These are phyloP conservation scores for Aspergillus fructus DNA, from an alignment of 2,329 filamentous ascomycete species.

Conservation along the genomic window DNA sequence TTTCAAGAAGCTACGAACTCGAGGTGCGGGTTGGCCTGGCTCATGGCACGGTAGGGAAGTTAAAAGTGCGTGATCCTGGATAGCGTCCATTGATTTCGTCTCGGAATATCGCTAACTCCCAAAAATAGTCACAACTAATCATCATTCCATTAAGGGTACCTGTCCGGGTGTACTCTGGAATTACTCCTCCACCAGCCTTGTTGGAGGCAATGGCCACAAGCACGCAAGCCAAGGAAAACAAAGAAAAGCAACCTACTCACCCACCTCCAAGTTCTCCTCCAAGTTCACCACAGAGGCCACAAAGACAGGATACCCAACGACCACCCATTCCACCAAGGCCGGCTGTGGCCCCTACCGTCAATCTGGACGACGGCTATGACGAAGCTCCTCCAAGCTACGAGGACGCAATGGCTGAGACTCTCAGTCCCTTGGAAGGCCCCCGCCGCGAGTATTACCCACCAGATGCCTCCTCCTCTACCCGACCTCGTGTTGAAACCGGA, in stretches of 20 bases:
- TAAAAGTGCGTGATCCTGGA: slow-evolving; percentile 43
- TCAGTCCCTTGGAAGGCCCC: slow-evolving; percentile 71
- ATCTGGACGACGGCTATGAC: slow-evolving; percentile 44
- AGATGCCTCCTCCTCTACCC: slow-evolving; percentile 33
- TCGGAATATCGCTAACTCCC: slow-evolving; percentile 17
- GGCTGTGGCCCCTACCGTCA: slow-evolving; percentile 22
- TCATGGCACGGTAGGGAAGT: slow-evolving; percentile 62
- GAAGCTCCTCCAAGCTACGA: slow-evolving; percentile 95
- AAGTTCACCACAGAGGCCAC: slow-evolving; percentile 15
- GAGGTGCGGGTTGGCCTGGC: slow-evolving; percentile 77
- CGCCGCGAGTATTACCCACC: slow-evolving; percentile 54
- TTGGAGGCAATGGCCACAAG: slow-evolving; percentile 61
- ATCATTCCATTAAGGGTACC: slow-evolving; percentile 76
- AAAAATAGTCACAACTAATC: slow-evolving; percentile 68
- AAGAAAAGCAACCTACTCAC: slow-evolving; percentile 19
- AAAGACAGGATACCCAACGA: slow-evolving; percentile 17
- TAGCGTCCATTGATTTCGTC: not conserved
- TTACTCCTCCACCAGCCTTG: slow-evolving; percentile 74
- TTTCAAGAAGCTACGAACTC: slow-evolving; percentile 76
- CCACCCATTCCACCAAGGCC: slow-evolving; percentile 46
- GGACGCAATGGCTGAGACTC: slow-evolving; percentile 78
- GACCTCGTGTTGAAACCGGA: slow-evolving; percentile 30
- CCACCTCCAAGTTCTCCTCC: slow-evolving; percentile 14
- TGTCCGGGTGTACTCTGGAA: slow-evolving; percentile 82
- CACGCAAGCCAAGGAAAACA: slow-evolving; percentile 24